Base-by-base conservation (phyloP, 2,329 filamentous ascomycete species). In the Orbilia ellipsospora region DNA sequence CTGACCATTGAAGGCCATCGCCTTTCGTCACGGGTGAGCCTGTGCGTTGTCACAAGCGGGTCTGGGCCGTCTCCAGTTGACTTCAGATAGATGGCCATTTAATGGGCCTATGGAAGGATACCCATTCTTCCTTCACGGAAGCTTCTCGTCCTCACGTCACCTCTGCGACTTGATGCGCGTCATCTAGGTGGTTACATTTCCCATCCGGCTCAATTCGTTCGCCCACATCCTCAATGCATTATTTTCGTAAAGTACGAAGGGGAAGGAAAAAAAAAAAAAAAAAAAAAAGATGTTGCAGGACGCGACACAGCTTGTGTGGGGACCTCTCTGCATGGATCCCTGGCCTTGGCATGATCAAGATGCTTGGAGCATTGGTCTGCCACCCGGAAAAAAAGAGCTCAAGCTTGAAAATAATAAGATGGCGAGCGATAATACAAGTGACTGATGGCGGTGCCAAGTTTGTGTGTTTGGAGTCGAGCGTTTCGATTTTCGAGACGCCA, bases 261-360 rank as follows among this genome's bases (percentile, higher is more conserved):
- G 8, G 8, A 36, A 36, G 50, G 51, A 36, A 36, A 36, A 36
- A 36, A 36, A 36, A 36, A 36, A 56, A 57, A 36, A 36, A 36
- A 36, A 36, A 36, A 36, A 36, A 56, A 57, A 36, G 51, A 48
- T 23, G 18, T 44, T 44, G 66, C 57, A 70, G 57, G 57, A 70
- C 66, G 66, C 66, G 66, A 70, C 59, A 48, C 23, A 70, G 66
- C 66, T 70, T 63, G 51, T 57, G 66, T 70, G 66, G 66, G 66
- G 66, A 70, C 57, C 66, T 70, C n/a, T 23, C 31, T 51, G 44
- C 66, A 62, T 63, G 66, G 66, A 57, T 50, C 26, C 59, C 59
- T 18, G 31, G 10, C 42, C 13, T 48, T 18, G 26, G 45, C 44
- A 18, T 4, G 44, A 48, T 48, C 31, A 36, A 10, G 31, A 4